Evolutionary conservation across 805 yeast genomes (phyloP).

Genomic region (Peterozyma toletana): DNA sequence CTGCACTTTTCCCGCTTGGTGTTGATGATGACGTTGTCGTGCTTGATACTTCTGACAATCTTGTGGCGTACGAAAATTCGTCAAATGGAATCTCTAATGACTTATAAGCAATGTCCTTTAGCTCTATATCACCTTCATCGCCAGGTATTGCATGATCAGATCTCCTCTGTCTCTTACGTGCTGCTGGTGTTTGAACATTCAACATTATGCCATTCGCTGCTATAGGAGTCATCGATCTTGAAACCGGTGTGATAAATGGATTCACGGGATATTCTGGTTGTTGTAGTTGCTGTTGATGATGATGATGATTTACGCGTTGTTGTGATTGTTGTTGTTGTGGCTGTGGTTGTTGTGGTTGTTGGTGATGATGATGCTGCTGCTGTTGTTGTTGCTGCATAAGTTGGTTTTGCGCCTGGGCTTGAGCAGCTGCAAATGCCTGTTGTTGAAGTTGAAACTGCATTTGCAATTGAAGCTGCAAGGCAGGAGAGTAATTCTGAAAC

Average conservation of each 20-base stretch:
- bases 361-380: slow-evolving; percentile 2
- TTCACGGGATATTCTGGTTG: slow-evolving; percentile 3
- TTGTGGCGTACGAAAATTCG: slow-evolving; percentile 27
- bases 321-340: slow-evolving; percentile 5
- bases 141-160: slow-evolving; percentile 25
- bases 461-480: not conserved
- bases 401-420: slow-evolving; percentile 7
- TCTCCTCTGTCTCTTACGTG: slow-evolving; percentile 21
- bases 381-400: slow-evolving; percentile 1
- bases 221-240: not conserved
- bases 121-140: slow-evolving; percentile 27
- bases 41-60: slow-evolving; percentile 18
- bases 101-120: slow-evolving; percentile 28
- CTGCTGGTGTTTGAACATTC: not conserved
- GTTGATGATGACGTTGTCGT: slow-evolving; percentile 1
- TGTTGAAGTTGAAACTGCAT: slow-evolving; percentile 3
- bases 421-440: slow-evolving; percentile 9
- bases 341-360: slow-evolving; percentile 7
- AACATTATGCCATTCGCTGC: slow-evolving; percentile 1
- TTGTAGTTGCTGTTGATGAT: slow-evolving; percentile 2
- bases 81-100: slow-evolving; percentile 24
- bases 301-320: slow-evolving; percentile 1
- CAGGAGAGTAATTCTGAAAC: not conserved
- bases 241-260: not conserved
- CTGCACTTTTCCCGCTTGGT: slow-evolving; percentile 11